These are phyloP conservation scores for Ustilago trichophora DNA, from an alignment of 1,284 basidiomycete genomes.

Conservation along the genomic window DNA sequence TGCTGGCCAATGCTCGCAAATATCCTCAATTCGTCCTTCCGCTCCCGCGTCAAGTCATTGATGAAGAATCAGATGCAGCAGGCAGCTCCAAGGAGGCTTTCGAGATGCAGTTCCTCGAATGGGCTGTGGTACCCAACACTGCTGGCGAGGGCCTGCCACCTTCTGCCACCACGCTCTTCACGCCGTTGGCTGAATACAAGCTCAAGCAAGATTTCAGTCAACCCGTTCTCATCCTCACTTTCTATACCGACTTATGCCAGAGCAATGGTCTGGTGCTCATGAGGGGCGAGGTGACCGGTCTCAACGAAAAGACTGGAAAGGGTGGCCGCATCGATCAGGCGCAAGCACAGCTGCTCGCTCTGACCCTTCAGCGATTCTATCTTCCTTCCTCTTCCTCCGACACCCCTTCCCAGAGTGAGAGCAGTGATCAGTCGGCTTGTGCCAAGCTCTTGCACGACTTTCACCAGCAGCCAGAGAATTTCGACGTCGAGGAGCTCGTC, in stretches of 20 bases:
- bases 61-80: conserved; percentile 17
- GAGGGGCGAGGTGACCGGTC: conserved; percentile 87
- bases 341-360: conserved; percentile 58
- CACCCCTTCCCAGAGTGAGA: background rate
- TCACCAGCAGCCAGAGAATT: conserved; percentile 51
- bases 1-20: conserved; percentile 47
- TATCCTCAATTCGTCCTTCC: conserved; percentile 65
- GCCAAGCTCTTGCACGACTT: conserved; percentile 54
- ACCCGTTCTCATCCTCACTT: conserved; percentile 87
- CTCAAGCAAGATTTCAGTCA: conserved; percentile 84
- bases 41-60: conserved; percentile 51
- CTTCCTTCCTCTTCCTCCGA: conserved; percentile 30
- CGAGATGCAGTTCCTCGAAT: conserved; percentile 64
- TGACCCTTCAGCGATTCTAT: conserved; percentile 64
- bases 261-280: conserved; percentile 86
- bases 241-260: conserved; percentile 86
- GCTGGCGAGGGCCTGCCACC: conserved; percentile 18
- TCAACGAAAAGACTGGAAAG: conserved; percentile 67
- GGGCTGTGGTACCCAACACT: conserved; percentile 51
- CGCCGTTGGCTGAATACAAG: conserved; percentile 94
- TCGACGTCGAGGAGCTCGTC: conserved; percentile 56
- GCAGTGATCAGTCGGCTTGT: conserved; percentile 29
- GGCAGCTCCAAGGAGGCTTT: conserved; percentile 45
- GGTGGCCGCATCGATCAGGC: conserved; percentile 67
- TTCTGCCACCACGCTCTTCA: conserved; percentile 75